Evolutionary conservation across 441 rosid species (phyloP), one percentile per base, ranked within the genome.

Genomic region (Adansonia madagascariensis): DNA sequence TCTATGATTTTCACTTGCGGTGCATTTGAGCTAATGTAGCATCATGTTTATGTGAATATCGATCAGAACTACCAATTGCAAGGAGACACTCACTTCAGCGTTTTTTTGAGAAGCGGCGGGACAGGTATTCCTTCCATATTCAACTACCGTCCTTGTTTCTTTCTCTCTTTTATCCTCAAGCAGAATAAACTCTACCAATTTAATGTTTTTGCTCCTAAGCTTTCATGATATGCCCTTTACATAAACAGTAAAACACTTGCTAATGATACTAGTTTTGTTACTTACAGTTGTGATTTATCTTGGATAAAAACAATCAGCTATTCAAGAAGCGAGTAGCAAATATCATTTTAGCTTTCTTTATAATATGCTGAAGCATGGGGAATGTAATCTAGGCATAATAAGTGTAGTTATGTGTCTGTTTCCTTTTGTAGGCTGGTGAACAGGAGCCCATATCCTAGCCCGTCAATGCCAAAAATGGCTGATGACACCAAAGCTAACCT

Each of bases 41-140:
- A 46, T 73, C 59, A 57, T 31, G 52, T 60, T 24, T 10, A 15
- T 68, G 41, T 64, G 3, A 20, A 66, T 84, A 56, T 84, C 50
- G 55, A 76, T 68, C 89, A 93, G 99, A 90, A 73, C 83, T 95
- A 55, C 99, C 99, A 47, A 85, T 93, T 71, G 88, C 94, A 50
- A 92, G 99, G 89, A 93, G 92, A 72, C 94, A 92, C 73, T 93
- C 99, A 35, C 94, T 95, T 82, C 98, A 91, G 82, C 86, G 89
- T 50, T 95, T 95, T 83, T 88, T 95, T 52, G 97, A 93, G 88
- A 95, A 95, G 82, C 89, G 99, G 49, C 84, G 94, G 12, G 98
- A 95, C 90, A 95, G 98, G 98, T 94, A 86, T 22, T 6, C 62
- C 15, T 50, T 20, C 39, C 4, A 27, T 49, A 10, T 6, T 10